Conservation (phyloP, 208 protist species). For the Leishmania tropica region DNA sequence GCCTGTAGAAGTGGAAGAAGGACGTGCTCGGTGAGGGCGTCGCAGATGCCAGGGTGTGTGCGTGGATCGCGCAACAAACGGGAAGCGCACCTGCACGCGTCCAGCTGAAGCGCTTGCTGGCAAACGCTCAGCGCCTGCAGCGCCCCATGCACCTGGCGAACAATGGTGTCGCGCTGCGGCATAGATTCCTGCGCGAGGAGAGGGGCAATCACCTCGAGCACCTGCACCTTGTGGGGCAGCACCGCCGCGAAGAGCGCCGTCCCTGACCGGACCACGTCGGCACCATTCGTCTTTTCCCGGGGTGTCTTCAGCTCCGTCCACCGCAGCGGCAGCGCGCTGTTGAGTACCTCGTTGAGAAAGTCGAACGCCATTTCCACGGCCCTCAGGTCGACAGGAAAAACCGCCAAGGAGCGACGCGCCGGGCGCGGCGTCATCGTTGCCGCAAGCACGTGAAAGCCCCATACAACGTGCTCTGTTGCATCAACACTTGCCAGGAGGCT, state of each 20-base stretch:
- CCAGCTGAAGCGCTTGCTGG: constrained; percentile 23
- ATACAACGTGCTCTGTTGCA: constrained; percentile 3
- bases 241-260: constrained; percentile 25
- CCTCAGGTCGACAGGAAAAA: neutral
- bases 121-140: constrained; percentile 16
- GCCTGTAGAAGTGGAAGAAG: constrained; percentile 35
- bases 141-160: constrained; percentile 11
- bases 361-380: constrained; percentile 3
- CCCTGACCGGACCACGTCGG: constrained; percentile 31
- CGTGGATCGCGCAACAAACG: neutral
- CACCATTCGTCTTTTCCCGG: constrained; percentile 24
- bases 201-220: constrained; percentile 40
- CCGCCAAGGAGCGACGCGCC: neutral
- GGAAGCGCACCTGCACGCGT: constrained; percentile 5
- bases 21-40: constrained; percentile 44
- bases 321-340: constrained; percentile 58
- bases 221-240: constrained; percentile 18
- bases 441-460: constrained; percentile 11
- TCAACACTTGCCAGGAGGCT: neutral
- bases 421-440: constrained; percentile 1
- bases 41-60: constrained; percentile 34
- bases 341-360: constrained; percentile 22
- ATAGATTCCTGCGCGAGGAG: constrained; percentile 44
- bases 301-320: constrained; percentile 47
- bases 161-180: constrained; percentile 23